Base-by-base conservation (phyloP, 768 basidiomycete species). In the Kwoniella bestiolae region DNA sequence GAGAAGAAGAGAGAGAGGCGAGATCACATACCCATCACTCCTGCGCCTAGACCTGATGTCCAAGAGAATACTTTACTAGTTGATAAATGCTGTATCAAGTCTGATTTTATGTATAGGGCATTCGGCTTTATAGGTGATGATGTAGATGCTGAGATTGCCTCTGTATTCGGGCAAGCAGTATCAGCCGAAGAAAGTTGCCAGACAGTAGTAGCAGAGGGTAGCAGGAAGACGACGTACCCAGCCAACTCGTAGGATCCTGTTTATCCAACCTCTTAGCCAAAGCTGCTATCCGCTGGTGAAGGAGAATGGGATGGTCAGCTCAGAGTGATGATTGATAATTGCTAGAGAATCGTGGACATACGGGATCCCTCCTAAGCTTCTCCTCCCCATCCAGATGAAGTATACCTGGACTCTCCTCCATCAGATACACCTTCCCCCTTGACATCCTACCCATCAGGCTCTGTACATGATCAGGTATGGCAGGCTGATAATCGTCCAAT, bases 41-140 rank as follows among this genome's bases (percentile, higher is more conserved):
- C 63, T 7, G 76, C 74, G 5, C 76, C 76, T 5, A 78, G 56
- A 23, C 66, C 51, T 11, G 74, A 72, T 2, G 69, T 45, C 74
- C 74, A 78, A 21, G 63, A 72, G 56, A 78, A 78, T 4, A 78
- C 70, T 44, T 78, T 78, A 57, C 58, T 65, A 0, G 76, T 78
- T 1, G 71, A 71, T 12, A 78, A 59, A 51, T 78, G 76, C 57
- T 73, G 66, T 46, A 78, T 71, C 3, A 73, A 62, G n/a, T 78
- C 76, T 12, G 72, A 73, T 4, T 70, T 57, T n/a, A 78, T 38
- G 53, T 64, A 72, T 14, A 78, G 60, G 0, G 76, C 70, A 34
- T 63, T 72, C 12, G 70, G 51, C 11, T 71, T 69, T n/a, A 78
- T 71, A 23, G 68, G 68, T n/a, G 72, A 72, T 5, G 65, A 62